Conservation (phyloP, 139 green algal species). For the Chlorella ohadii region DNA sequence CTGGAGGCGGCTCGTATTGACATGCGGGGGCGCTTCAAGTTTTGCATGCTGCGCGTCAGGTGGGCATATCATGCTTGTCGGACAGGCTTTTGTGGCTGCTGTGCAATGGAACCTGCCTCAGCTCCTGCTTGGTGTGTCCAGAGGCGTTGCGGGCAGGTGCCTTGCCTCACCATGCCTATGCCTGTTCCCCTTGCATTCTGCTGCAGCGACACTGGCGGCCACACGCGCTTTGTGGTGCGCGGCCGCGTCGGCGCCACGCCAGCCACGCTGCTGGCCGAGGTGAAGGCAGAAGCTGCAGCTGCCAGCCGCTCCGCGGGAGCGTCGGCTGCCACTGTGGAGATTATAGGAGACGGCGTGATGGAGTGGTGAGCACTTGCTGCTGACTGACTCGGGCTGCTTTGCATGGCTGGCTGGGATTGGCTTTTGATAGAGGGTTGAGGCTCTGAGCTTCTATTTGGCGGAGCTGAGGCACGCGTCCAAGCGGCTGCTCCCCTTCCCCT, state of each 20-base stretch:
- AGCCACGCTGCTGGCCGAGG: background rate
- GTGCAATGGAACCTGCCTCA: too few relatives aligned
- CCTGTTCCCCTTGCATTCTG: too few relatives aligned
- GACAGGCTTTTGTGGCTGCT: too few relatives aligned
- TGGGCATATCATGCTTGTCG: too few relatives aligned
- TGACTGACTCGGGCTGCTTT: background rate
- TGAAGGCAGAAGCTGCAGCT: background rate
- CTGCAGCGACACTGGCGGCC: slow-evolving; percentile 13
- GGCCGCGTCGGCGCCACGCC: slow-evolving; percentile 24
- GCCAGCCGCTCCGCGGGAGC: background rate
- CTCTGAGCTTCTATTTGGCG: too few relatives aligned
- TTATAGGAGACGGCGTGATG: slow-evolving; percentile 31
- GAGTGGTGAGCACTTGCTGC: slow-evolving; percentile 31
- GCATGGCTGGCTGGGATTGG: too few relatives aligned
- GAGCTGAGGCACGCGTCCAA: too few relatives aligned
- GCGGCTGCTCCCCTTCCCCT: too few relatives aligned
- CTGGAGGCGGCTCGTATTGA: slow-evolving; percentile 21
- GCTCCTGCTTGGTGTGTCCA: too few relatives aligned
- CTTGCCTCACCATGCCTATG: too few relatives aligned
- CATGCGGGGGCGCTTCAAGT: slow-evolving; percentile 39
- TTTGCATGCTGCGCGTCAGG: slow-evolving; percentile 35
- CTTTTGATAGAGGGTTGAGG: too few relatives aligned
- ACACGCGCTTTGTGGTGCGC: slow-evolving; percentile 22
- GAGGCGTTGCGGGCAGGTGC: too few relatives aligned
- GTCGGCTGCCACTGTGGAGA: background rate